Conservation (phyloP, 2,329 filamentous ascomycete species). For the Knufia petricola region DNA sequence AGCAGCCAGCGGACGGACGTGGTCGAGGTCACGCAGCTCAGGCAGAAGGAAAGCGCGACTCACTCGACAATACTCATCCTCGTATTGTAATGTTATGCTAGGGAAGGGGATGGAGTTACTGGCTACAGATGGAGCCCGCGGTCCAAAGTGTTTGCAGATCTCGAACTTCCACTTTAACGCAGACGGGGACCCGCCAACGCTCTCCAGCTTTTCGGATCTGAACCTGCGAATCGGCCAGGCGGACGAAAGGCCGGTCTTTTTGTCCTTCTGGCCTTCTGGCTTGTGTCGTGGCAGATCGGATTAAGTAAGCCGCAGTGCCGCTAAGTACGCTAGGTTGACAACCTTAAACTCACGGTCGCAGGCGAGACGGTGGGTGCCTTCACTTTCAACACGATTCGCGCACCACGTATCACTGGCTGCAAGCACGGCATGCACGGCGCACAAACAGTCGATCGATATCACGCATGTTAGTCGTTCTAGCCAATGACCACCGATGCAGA, state of each 20-base stretch:
- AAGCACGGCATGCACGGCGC: neutral
- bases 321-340: constrained; percentile 1
- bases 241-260: neutral
- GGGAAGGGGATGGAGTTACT: neutral
- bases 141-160: neutral
- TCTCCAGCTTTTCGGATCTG: neutral
- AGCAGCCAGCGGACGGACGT: neutral
- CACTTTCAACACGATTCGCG: neutral
- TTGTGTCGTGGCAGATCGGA: neutral
- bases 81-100: neutral
- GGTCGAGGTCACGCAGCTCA: neutral
- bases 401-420: neutral
- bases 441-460: neutral
- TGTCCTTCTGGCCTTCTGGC: neutral
- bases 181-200: neutral
- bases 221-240: neutral
- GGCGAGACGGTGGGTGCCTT: constrained; percentile 3
- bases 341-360: constrained; percentile 9
- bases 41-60: constrained; percentile 1
- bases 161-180: neutral
- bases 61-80: constrained; percentile 8
- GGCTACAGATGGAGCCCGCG: neutral
- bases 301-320: constrained; percentile 1
- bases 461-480: neutral
- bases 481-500: constrained; percentile 7